Percentiles rank a stretch among this genome's conserved stretches.
Conservation (phyloP, 2,329 filamentous ascomycete species). For the Cercospora sojina region DNA sequence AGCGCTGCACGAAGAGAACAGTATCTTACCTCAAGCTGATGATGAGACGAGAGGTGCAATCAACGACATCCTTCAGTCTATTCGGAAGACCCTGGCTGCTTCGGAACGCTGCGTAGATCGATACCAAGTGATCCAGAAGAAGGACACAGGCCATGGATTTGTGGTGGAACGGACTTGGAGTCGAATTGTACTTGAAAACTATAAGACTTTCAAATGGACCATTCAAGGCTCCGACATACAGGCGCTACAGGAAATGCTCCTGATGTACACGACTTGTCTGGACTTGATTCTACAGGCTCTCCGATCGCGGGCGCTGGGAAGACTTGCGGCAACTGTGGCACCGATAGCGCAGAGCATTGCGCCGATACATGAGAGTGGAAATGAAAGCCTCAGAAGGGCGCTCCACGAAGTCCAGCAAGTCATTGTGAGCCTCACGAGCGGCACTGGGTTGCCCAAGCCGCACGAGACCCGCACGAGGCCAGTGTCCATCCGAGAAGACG, state of each 20-base stretch:
- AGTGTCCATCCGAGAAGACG: slow-evolving; percentile 20
- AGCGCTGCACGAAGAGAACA: slow-evolving; percentile 41
- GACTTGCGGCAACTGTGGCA: slow-evolving; percentile 35
- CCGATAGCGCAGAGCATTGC: slow-evolving; percentile 38
- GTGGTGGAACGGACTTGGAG: slow-evolving; percentile 48
- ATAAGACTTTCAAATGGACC: slow-evolving; percentile 49
- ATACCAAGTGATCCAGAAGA: slow-evolving; percentile 47
- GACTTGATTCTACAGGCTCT: slow-evolving; percentile 44
- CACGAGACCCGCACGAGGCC: slow-evolving; percentile 17
- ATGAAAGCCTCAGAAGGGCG: slow-evolving; percentile 32
- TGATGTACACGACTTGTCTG: slow-evolving; percentile 46
- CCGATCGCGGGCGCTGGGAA: slow-evolving; percentile 42
- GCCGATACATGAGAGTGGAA: slow-evolving; percentile 33
- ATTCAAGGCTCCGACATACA: slow-evolving; percentile 45
- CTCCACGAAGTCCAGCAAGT: slow-evolving; percentile 35
- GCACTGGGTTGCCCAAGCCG: slow-evolving; percentile 25
- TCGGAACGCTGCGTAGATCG: slow-evolving; percentile 47
- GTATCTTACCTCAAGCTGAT: slow-evolving; percentile 40
- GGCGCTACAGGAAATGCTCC: slow-evolving; percentile 42
- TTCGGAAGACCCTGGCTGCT: slow-evolving; percentile 43
- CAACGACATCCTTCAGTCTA: slow-evolving; percentile 42
- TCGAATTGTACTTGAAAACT: slow-evolving; percentile 43
- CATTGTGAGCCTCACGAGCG: slow-evolving; percentile 32
- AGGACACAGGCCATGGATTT: slow-evolving; percentile 42
- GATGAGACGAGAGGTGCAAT: slow-evolving; percentile 41